A percentile compares a stretch with the other conserved stretches of the same genome.
These are phyloP conservation scores for Podaxis rugospora DNA, from an alignment of 768 basidiomycete genomes.

Conservation along the genomic window DNA sequence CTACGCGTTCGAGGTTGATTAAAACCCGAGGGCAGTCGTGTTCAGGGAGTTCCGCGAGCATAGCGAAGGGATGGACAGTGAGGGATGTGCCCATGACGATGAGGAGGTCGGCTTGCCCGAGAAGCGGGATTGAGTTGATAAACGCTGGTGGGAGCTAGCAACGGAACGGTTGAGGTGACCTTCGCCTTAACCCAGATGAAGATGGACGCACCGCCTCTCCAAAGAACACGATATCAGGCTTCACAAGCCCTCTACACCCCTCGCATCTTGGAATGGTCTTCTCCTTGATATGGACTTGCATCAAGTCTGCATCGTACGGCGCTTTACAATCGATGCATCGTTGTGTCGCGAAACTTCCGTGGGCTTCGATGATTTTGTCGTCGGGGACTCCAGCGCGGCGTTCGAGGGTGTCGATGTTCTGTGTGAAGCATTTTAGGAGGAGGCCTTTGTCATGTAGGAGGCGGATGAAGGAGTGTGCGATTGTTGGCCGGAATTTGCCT, in stretches of 20 bases:
- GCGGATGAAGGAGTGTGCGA: slow-evolving; percentile 86
- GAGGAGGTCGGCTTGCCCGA: slow-evolving; percentile 75
- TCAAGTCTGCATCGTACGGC: slow-evolving; percentile 58
- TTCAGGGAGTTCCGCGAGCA: slow-evolving; percentile 56
- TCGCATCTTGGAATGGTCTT: slow-evolving; percentile 67
- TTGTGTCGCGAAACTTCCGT: slow-evolving; percentile 90
- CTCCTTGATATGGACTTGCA: slow-evolving; percentile 57
- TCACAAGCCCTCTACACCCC: slow-evolving; percentile 68
- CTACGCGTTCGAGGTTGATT: slow-evolving; percentile 83
- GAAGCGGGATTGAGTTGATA: slow-evolving; percentile 44
- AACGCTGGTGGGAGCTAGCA: slow-evolving; percentile 71
- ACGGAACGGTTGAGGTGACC: neutral
- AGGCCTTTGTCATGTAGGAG: slow-evolving; percentile 67
- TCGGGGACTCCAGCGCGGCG: slow-evolving; percentile 73
- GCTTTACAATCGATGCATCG: slow-evolving; percentile 73
- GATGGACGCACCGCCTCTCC: slow-evolving; percentile 62
- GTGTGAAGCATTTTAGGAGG: slow-evolving; percentile 79
- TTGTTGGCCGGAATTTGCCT: slow-evolving; percentile 82
- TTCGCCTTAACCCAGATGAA: neutral
- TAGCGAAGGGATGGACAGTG: slow-evolving; percentile 84
- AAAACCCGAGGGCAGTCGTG: slow-evolving; percentile 72
- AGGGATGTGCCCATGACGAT: slow-evolving; percentile 91
- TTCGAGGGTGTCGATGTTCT: slow-evolving; percentile 93
- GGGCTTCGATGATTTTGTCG: slow-evolving; percentile 84
- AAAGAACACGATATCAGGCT: slow-evolving; percentile 96